A percentile compares a stretch with the other conserved stretches of the same genome.
phyloP scores from a whole-genome alignment of 225 moss, liverwort and hornwort species.

The Takakia lepidozioides region DNA sequence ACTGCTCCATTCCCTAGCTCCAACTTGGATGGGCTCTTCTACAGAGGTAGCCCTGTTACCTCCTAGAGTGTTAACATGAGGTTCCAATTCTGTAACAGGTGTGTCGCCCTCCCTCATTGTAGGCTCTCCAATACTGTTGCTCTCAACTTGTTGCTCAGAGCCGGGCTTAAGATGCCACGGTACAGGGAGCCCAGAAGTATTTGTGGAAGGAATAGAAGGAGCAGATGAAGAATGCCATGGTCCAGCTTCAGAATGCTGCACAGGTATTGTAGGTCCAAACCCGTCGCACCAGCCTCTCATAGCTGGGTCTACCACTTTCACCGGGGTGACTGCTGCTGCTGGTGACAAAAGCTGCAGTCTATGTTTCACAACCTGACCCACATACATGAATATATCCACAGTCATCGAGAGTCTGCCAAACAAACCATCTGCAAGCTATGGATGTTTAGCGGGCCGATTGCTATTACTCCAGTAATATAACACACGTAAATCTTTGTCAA shows the following conservation, averaged over 20 bases:
- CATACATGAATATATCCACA: background rate
- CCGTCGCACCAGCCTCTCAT: constrained; percentile 72
- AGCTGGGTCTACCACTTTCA: constrained; percentile 56
- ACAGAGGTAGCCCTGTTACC: constrained; percentile 19
- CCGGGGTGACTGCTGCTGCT: constrained; percentile 30
- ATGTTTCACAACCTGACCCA: constrained; percentile 50
- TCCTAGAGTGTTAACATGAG: constrained; percentile 33
- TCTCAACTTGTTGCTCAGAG: constrained; percentile 44
- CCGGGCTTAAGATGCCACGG: constrained; percentile 34
- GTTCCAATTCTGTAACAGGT: constrained; percentile 31
- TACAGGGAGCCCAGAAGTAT: constrained; percentile 33
- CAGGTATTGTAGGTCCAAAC: constrained; percentile 56
- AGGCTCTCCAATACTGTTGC: constrained; percentile 39
- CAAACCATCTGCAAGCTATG: too few species aligned
- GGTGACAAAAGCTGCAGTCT: constrained; percentile 61
- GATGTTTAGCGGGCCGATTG: too few species aligned
- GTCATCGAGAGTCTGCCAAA: too few species aligned
- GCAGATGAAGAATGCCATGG: constrained; percentile 46
- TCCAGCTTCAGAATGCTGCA: constrained; percentile 49
- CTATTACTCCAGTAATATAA: too few species aligned
- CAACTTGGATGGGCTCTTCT: constrained; percentile 37
- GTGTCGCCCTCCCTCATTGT: constrained; percentile 32
- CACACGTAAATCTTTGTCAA: too few species aligned
- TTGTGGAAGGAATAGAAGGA: constrained; percentile 36
- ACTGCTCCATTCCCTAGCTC: constrained; percentile 23